These are phyloP conservation scores for Colletotrichum zoysiae DNA, from an alignment of 2,329 filamentous ascomycete genomes.

Conservation along the genomic window DNA sequence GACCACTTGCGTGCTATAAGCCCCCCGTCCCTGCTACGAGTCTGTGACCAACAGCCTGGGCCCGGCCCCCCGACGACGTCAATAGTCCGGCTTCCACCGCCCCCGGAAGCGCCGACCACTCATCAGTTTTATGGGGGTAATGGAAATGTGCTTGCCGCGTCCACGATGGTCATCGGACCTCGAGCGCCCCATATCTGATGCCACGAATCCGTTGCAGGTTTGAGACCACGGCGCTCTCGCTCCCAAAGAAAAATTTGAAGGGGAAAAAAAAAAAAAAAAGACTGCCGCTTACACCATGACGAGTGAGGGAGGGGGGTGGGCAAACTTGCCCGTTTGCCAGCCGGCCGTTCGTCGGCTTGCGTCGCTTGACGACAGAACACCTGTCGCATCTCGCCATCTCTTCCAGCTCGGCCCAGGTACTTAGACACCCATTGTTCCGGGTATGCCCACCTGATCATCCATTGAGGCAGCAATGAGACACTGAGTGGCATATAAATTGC, in stretches of 20 bases:
- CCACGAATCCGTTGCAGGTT: conserved; percentile 27
- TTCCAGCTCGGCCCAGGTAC: background rate
- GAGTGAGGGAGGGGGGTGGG: background rate
- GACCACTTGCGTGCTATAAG: background rate
- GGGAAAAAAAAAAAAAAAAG: background rate
- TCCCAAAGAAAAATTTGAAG: too few relatives aligned
- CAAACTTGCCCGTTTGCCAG: conserved; percentile 28
- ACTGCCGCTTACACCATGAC: background rate
- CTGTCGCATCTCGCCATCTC: conserved; percentile 22
- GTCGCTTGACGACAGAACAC: conserved; percentile 14
- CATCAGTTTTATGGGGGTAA: conserved; percentile 41
- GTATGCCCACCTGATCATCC: background rate
- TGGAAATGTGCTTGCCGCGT: conserved; percentile 36
- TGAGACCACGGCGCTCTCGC: conserved; percentile 14
- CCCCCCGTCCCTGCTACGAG: conserved; percentile 5
- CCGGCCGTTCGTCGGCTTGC: conserved; percentile 1
- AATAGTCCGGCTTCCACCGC: conserved; percentile 14
- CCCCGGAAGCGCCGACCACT: conserved; percentile 25
- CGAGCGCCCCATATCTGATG: conserved; percentile 19
- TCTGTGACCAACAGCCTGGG: conserved; percentile 12
- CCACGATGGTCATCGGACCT: conserved; percentile 36
- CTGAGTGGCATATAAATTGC: background rate
- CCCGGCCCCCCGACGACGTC: conserved; percentile 31
- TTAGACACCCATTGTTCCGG: background rate
- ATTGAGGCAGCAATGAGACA: background rate